Conservation (phyloP, 768 basidiomycete species). For the Gymnopilus junonius region DNA sequence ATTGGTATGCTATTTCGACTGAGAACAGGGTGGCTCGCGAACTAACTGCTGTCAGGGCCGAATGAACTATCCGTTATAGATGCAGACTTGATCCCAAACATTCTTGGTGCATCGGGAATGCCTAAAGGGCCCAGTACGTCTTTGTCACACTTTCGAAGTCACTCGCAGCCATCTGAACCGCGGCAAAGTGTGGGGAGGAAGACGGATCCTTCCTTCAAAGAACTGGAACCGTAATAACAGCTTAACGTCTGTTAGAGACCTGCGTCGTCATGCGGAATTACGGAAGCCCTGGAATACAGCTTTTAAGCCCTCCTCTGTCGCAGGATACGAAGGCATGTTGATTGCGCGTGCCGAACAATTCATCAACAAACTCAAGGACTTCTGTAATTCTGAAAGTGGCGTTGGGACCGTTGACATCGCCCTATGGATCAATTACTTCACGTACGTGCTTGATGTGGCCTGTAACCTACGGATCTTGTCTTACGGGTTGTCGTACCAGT, state of each 20-base stretch:
- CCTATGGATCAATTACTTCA: constrained; percentile 39
- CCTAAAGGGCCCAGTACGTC: constrained; percentile 44
- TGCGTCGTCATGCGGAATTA: constrained; percentile 37
- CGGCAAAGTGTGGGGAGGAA: constrained; percentile 33
- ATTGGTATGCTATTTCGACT: constrained; percentile 41
- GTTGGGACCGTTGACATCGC: constrained; percentile 32
- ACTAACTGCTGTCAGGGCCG: constrained; percentile 34
- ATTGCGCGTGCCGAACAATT: constrained; percentile 29
- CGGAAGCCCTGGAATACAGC: constrained; percentile 44
- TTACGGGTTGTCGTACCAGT: constrained; percentile 18
- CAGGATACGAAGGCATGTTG: constrained; percentile 28
- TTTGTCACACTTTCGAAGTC: neutral
- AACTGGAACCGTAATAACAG: constrained; percentile 19
- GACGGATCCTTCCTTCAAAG: constrained; percentile 20
- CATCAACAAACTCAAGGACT: constrained; percentile 12
- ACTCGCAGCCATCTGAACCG: neutral
- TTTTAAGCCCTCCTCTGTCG: constrained; percentile 37
- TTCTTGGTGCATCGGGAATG: constrained; percentile 42
- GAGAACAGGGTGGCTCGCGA: no score
- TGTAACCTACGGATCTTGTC: no score
- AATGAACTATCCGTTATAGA: constrained; percentile 48
- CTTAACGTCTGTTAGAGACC: constrained; percentile 35
- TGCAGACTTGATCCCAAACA: constrained; percentile 30
- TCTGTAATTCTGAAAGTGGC: constrained; percentile 10
- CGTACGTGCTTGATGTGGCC: constrained; percentile 41